Conservation (phyloP, 345 rosid species). For the Schrenkiella parvula region DNA sequence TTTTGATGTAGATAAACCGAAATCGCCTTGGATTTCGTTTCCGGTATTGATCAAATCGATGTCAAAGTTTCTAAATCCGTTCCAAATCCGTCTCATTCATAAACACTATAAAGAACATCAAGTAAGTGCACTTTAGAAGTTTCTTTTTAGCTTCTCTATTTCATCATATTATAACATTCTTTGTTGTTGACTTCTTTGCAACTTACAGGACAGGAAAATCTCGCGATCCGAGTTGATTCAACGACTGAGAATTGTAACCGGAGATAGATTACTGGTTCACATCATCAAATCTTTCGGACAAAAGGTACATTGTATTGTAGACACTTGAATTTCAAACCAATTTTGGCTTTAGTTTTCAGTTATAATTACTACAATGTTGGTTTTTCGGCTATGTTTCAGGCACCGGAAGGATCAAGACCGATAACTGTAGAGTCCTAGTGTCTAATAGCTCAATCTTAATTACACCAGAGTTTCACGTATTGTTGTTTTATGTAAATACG, state of each 20-base stretch:
- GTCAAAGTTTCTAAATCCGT: conserved; percentile 43
- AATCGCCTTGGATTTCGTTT: conserved; percentile 68
- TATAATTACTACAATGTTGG: background rate
- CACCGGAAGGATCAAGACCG: background rate
- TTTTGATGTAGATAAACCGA: conserved; percentile 33
- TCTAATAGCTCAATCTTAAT: background rate
- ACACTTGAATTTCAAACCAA: background rate
- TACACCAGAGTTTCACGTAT: background rate
- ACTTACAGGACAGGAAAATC: conserved; percentile 52
- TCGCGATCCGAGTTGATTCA: conserved; percentile 51
- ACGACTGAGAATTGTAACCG: conserved; percentile 50
- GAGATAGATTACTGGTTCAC: conserved; percentile 56
- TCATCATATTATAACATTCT: background rate
- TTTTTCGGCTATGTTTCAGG: conserved; percentile 1
- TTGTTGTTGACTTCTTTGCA: background rate
- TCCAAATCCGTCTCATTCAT: conserved; percentile 31
- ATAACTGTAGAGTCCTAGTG: background rate
- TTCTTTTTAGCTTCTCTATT: background rate
- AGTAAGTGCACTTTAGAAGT: conserved; percentile 30
- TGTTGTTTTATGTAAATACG: background rate
- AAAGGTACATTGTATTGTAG: conserved; percentile 35
- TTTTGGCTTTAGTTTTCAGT: background rate
- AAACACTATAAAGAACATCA: conserved; percentile 40
- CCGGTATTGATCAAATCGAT: conserved; percentile 47
- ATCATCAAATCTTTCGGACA: conserved; percentile 50